Evolutionary conservation across 805 yeast genomes (phyloP).

Genomic region (Wickerhamia fluorescens): DNA sequence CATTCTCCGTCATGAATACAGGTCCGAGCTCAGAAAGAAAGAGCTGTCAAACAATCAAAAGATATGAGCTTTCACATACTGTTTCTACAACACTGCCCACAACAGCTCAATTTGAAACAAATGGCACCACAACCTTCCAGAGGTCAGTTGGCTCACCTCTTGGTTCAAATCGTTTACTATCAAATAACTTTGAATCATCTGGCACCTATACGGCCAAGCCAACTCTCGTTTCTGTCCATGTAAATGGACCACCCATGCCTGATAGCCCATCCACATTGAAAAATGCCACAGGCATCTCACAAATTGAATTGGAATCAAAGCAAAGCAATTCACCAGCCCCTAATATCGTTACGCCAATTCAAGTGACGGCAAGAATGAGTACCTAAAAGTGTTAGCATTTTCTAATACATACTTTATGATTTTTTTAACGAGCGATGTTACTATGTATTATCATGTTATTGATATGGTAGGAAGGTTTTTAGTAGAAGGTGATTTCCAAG

Average conservation of each 20-base stretch:
- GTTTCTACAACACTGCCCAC: constrained; percentile 9
- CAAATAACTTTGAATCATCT: constrained; percentile 10
- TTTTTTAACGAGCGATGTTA: too few species aligned
- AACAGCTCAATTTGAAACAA: constrained; percentile 7
- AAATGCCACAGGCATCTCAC: constrained; percentile 26
- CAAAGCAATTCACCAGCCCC: constrained; percentile 24
- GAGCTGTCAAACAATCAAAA: too few species aligned
- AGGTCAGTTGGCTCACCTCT: constrained; percentile 13
- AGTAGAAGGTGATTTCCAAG: too few species aligned
- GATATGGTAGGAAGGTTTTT: too few species aligned
- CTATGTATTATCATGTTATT: too few species aligned
- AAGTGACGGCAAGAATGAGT: constrained; percentile 36
- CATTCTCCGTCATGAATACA: constrained; percentile 7
- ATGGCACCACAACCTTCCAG: constrained; percentile 5
- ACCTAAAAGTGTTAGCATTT: constrained; percentile 11
- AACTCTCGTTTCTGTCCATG: constrained; percentile 9
- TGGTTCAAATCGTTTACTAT: constrained; percentile 11
- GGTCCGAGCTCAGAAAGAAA: constrained; percentile 5
- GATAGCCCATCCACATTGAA: constrained; percentile 19
- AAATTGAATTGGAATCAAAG: constrained; percentile 23
- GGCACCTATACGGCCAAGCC: constrained; percentile 10
- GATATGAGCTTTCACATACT: constrained; percentile 14
- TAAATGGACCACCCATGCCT: constrained; percentile 8
- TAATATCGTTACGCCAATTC: constrained; percentile 34
- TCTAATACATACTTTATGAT: too few species aligned